These are phyloP conservation scores for Vigna mungo DNA, from an alignment of 306 rosid species.

Conservation along the genomic window DNA sequence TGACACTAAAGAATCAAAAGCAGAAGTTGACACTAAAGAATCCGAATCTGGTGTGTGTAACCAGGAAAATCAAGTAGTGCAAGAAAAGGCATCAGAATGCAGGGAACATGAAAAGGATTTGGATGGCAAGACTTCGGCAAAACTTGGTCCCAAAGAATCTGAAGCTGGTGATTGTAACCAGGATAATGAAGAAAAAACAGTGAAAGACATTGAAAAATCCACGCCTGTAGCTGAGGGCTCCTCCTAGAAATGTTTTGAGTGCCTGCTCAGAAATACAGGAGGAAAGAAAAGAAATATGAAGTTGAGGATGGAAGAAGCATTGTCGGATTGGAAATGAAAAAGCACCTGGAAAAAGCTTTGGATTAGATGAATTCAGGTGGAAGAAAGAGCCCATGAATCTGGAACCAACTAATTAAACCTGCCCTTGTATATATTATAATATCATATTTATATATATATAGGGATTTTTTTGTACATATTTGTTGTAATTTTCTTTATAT, in stretches of 20 bases:
- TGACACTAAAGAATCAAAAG: constrained; percentile 43
- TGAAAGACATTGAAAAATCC: constrained; percentile 20
- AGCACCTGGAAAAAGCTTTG: constrained; percentile 3
- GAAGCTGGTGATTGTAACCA: constrained; percentile 36
- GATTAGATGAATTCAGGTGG: constrained; percentile 34
- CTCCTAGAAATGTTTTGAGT: constrained; percentile 9
- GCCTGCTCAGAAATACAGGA: constrained; percentile 5
- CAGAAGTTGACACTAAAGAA: constrained; percentile 37
- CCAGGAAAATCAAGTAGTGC: constrained; percentile 22
- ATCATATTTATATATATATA: constrained; percentile 20
- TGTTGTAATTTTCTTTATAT: constrained; percentile 38
- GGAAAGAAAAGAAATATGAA: constrained; percentile 29
- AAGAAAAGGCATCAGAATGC: constrained; percentile 39
- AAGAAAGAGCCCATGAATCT: constrained; percentile 32
- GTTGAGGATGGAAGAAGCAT: constrained; percentile 21
- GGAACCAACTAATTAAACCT: constrained; percentile 38
- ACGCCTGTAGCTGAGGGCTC: constrained; percentile 26
- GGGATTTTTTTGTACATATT: constrained; percentile 41
- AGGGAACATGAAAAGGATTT: constrained; percentile 40
- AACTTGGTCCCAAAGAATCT: constrained; percentile 39
- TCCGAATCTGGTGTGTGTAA: constrained; percentile 39
- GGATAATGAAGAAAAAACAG: not conserved
- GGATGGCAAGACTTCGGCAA: constrained; percentile 17
- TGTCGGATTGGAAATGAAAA: constrained; percentile 19
- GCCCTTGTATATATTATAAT: constrained; percentile 34